A percentile compares a stretch with the other conserved stretches of the same genome.
Conservation (phyloP, 805 yeast genomes). For the Saturnispora halmiae region DNA sequence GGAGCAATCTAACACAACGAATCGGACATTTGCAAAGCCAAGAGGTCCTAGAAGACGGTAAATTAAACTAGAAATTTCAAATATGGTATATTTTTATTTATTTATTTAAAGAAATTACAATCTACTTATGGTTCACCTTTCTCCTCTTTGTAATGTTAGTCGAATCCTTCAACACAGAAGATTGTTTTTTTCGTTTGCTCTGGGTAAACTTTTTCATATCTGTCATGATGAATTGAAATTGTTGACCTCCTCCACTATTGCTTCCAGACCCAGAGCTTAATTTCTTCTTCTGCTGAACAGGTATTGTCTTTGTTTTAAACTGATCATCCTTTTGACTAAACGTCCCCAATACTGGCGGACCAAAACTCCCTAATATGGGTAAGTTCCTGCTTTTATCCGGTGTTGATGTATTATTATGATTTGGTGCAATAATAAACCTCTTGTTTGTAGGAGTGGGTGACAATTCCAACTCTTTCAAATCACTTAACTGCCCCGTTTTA, state of each 20-base stretch:
- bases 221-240: constrained; percentile 16
- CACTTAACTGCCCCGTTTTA: constrained; percentile 11
- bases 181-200: neutral
- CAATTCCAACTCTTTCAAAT: constrained; percentile 14
- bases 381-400: constrained; percentile 2
- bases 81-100: too few species aligned
- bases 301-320: neutral
- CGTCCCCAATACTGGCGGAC: constrained; percentile 5
- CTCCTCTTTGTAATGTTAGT: constrained; percentile 11
- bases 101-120: too few species aligned
- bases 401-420: constrained; percentile 3
- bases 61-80: neutral
- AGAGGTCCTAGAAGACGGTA: constrained; percentile 58
- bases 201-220: constrained; percentile 11
- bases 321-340: neutral
- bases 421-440: neutral
- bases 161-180: constrained; percentile 10
- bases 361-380: constrained; percentile 5
- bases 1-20: too few species aligned
- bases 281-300: neutral
- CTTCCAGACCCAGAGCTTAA: neutral
- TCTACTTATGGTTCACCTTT: neutral
- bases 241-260: neutral
- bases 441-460: constrained; percentile 30
- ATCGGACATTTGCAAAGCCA: constrained; percentile 45